phyloP scores from a whole-genome alignment of 768 basidiomycete genomes.

The Sporobolomyces roseus region DNA sequence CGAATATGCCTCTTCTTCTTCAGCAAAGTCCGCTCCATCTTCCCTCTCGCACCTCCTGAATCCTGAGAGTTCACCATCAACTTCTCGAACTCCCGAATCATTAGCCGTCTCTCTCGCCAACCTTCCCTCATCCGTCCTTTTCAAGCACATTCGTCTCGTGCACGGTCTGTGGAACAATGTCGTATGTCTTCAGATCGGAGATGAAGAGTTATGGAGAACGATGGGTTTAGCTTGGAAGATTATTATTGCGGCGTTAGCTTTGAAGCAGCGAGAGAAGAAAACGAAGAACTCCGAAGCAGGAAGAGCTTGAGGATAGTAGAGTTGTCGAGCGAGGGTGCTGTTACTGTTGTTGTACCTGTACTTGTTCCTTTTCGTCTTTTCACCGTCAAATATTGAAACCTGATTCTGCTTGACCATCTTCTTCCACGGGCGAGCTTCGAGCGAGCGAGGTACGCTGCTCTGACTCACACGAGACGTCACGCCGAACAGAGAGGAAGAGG shows the following conservation, averaged over 20 bases:
- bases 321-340: not conserved
- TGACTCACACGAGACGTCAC: not conserved
- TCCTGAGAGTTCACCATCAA: not conserved
- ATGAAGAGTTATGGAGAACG: constrained; percentile 36
- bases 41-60: not conserved
- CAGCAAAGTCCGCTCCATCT: not conserved
- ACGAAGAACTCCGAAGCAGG: not conserved
- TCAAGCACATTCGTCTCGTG: constrained; percentile 26
- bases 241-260: constrained; percentile 32
- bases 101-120: constrained; percentile 24
- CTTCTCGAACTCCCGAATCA: constrained; percentile 5
- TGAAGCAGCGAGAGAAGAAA: constrained; percentile 13
- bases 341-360: not conserved
- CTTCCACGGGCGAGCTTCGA: too few relatives aligned
- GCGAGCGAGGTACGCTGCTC: too few relatives aligned
- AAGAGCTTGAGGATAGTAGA: not conserved
- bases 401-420: too few relatives aligned
- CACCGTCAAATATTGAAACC: too few relatives aligned
- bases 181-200: constrained; percentile 34
- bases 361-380: too few relatives aligned
- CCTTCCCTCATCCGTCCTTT: constrained; percentile 18
- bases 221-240: constrained; percentile 35
- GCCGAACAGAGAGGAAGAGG: not conserved
- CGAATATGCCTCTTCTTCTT: too few relatives aligned
- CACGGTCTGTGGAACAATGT: constrained; percentile 36